Evolutionary conservation across 2,329 filamentous ascomycete species (phyloP).

Genomic region (Beauveria sp.): DNA sequence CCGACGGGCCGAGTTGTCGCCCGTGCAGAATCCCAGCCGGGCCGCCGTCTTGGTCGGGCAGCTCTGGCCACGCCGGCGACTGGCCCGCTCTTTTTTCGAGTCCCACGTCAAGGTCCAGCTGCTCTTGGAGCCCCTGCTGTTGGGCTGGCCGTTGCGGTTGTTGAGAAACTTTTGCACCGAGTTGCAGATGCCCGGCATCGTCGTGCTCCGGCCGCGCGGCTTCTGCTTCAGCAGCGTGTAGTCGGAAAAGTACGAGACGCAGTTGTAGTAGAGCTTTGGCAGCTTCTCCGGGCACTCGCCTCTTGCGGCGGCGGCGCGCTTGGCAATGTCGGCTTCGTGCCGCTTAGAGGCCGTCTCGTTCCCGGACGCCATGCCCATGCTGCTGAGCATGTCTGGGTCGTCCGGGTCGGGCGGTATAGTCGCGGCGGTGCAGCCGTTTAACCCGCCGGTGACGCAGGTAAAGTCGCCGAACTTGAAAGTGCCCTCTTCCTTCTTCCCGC

Average conservation of each 20-base stretch:
- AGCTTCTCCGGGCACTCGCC: neutral
- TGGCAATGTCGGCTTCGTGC: neutral
- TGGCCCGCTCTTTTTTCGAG: neutral
- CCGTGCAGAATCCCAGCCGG: neutral
- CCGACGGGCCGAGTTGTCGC: neutral
- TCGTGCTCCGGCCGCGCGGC: neutral
- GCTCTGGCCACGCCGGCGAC: neutral
- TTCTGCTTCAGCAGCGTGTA: neutral
- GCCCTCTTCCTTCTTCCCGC: neutral
- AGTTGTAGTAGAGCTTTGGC: neutral
- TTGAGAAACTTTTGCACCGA: constrained; percentile 1
- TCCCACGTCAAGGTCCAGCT: neutral
- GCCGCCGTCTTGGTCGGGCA: neutral
- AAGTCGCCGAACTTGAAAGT: neutral
- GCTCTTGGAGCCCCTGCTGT: neutral
- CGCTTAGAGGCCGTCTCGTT: neutral
- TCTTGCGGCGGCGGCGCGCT: neutral
- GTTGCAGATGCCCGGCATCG: neutral
- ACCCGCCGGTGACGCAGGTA: neutral
- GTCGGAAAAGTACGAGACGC: neutral
- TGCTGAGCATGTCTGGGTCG: neutral
- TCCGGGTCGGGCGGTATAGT: neutral
- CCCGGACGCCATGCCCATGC: neutral
- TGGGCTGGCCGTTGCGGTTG: neutral
- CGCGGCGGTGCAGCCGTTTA: neutral